These are phyloP conservation scores for Vaccinium vitisidaea DNA, from an alignment of 148 eudicot species.

Conservation along the genomic window DNA sequence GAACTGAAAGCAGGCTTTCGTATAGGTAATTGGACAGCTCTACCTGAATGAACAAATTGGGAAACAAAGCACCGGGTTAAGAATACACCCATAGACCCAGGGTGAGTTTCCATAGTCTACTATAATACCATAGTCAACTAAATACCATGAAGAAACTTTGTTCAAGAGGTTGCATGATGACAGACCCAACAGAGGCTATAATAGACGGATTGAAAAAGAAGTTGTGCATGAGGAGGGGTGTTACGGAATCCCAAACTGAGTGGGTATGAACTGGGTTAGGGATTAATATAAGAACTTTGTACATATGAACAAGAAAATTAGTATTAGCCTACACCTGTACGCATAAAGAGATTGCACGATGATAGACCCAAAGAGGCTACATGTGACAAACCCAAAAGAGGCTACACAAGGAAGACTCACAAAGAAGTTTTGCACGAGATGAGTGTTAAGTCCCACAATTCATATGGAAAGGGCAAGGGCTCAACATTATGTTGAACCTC, in stretches of 20 bases:
- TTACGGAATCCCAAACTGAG: background rate
- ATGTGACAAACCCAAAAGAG: no score
- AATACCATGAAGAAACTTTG: background rate
- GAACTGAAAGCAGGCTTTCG: slow-evolving; percentile 51
- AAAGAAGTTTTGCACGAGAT: no score
- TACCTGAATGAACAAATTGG: slow-evolving; percentile 37
- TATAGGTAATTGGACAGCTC: slow-evolving; percentile 77
- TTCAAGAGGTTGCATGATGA: background rate
- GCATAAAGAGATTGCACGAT: no score
- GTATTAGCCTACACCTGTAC: no score
- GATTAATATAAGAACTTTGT: background rate
- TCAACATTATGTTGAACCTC: background rate
- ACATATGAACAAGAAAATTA: no score
- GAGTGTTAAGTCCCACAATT: no score
- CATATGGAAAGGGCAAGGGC: no score
- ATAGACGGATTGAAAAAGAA: background rate
- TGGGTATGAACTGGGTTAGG: background rate
- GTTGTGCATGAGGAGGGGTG: background rate
- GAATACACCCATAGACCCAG: background rate
- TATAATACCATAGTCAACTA: background rate
- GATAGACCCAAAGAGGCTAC: no score
- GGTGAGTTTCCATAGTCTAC: background rate
- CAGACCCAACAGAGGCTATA: background rate
- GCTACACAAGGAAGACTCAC: no score
- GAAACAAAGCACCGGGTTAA: slow-evolving; percentile 6